Percentiles rank a stretch among this genome's conserved stretches.
phyloP scores from a whole-genome alignment of 139 green algal genomes.

The Micractinium sp. region DNA sequence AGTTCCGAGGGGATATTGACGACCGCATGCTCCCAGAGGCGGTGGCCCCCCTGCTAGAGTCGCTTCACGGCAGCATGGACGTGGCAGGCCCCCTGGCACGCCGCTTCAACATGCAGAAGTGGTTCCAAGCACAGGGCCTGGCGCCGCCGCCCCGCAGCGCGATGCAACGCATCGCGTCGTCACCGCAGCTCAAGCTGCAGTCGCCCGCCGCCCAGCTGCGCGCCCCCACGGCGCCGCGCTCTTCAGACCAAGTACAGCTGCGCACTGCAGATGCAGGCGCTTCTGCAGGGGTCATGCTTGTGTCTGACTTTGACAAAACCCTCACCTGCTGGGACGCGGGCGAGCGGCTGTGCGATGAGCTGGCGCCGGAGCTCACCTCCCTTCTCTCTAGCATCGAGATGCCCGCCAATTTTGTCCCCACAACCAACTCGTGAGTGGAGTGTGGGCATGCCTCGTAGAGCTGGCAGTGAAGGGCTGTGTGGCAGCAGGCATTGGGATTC shows the following conservation, averaged over 20 bases:
- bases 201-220: neutral
- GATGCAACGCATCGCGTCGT: conserved; percentile 4
- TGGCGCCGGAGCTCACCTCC: conserved; percentile 85
- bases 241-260: too few relatives aligned
- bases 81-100: conserved; percentile 67
- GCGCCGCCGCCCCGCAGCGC: neutral
- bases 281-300: conserved; percentile 49
- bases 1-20: conserved; percentile 77
- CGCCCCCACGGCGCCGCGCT: neutral
- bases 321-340: conserved; percentile 74
- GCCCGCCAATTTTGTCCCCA: conserved; percentile 77
- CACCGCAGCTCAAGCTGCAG: neutral
- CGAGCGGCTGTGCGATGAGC: conserved; percentile 71
- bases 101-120: conserved; percentile 84
- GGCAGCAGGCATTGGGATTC: too few relatives aligned
- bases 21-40: conserved; percentile 84
- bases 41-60: conserved; percentile 82
- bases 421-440: conserved; percentile 70
- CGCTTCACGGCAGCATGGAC: conserved; percentile 54
- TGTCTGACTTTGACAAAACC: conserved; percentile 87
- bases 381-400: conserved; percentile 69
- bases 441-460: neutral
- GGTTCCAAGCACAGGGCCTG: conserved; percentile 56
- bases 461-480: neutral
- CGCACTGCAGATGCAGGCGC: neutral